phyloP scores from a whole-genome alignment of 352 stramenopile genomes.

The Aphanomyces astaci region DNA sequence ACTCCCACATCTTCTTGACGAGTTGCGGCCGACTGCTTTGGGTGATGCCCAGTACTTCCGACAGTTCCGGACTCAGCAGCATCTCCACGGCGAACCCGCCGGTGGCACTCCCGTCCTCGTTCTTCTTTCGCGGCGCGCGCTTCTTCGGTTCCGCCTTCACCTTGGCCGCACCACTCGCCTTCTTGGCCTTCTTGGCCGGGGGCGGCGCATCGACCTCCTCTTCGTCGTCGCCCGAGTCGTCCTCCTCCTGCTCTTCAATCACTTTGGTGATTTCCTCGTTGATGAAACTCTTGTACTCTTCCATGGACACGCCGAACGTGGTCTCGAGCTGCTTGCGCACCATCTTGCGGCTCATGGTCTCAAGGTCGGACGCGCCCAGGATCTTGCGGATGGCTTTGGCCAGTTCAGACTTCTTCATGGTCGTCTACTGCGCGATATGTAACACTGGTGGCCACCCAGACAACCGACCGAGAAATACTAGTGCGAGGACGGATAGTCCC shows the following conservation, averaged over 20 bases:
- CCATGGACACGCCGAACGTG: slow-evolving; percentile 70
- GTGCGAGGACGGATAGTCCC: too few species aligned
- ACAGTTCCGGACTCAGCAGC: slow-evolving; percentile 66
- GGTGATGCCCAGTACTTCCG: slow-evolving; percentile 66
- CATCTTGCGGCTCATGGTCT: slow-evolving; percentile 79
- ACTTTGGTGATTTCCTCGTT: slow-evolving; percentile 72
- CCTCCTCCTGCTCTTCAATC: slow-evolving; percentile 70
- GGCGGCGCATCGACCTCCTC: slow-evolving; percentile 32
- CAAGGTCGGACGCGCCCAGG: slow-evolving; percentile 69
- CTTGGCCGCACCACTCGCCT: slow-evolving; percentile 20
- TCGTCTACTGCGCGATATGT: neutral
- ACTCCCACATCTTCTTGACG: slow-evolving; percentile 93
- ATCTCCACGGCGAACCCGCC: slow-evolving; percentile 68
- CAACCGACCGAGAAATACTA: slow-evolving; percentile 6
- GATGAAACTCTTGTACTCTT: slow-evolving; percentile 74
- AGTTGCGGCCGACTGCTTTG: slow-evolving; percentile 86
- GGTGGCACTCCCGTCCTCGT: slow-evolving; percentile 56
- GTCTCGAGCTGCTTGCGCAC: slow-evolving; percentile 80
- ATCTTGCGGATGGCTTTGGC: slow-evolving; percentile 65
- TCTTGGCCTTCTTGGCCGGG: slow-evolving; percentile 33
- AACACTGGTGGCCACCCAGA: slow-evolving; percentile 6
- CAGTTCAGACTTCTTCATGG: slow-evolving; percentile 31
- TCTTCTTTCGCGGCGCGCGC: slow-evolving; percentile 39
- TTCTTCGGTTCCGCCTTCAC: slow-evolving; percentile 32
- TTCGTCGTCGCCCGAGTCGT: slow-evolving; percentile 52